phyloP scores from a whole-genome alignment of 2,329 filamentous ascomycete genomes.

The Dothistroma pini region DNA sequence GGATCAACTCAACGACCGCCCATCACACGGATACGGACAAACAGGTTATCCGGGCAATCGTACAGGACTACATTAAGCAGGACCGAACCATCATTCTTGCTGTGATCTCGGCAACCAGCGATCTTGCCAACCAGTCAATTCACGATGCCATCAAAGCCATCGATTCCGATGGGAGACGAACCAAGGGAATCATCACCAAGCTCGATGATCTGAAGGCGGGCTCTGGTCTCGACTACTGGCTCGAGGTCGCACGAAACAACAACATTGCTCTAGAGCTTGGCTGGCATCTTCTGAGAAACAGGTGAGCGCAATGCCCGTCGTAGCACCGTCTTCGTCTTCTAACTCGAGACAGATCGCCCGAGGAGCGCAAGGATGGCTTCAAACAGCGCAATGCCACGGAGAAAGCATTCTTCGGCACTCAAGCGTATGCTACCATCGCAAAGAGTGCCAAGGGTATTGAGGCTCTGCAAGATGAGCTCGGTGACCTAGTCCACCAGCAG shows the following conservation, averaged over 20 bases:
- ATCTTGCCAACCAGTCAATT: constrained; percentile 57
- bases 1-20: constrained; percentile 36
- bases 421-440: constrained; percentile 30
- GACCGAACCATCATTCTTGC: constrained; percentile 46
- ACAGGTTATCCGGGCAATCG: constrained; percentile 34
- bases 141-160: constrained; percentile 47
- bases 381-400: constrained; percentile 42
- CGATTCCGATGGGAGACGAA: constrained; percentile 47
- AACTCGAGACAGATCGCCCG: constrained; percentile 16
- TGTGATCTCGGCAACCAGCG: constrained; percentile 40
- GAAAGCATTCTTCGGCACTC: constrained; percentile 35
- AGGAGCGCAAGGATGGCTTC: constrained; percentile 36
- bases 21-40: constrained; percentile 35
- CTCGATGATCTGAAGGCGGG: constrained; percentile 45
- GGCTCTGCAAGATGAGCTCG: constrained; percentile 48
- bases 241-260: constrained; percentile 40
- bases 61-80: constrained; percentile 55
- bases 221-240: constrained; percentile 42
- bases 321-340: neutral
- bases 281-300: constrained; percentile 55
- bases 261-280: constrained; percentile 44
- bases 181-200: constrained; percentile 58
- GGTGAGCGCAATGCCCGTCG: constrained; percentile 11
- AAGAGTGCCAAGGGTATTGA: constrained; percentile 45
- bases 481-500: constrained; percentile 45